Percentiles rank a stretch among this genome's conserved stretches.
These are phyloP conservation scores for Penicillium sp. DNA, from an alignment of 2,329 filamentous ascomycete species.

Conservation along the genomic window DNA sequence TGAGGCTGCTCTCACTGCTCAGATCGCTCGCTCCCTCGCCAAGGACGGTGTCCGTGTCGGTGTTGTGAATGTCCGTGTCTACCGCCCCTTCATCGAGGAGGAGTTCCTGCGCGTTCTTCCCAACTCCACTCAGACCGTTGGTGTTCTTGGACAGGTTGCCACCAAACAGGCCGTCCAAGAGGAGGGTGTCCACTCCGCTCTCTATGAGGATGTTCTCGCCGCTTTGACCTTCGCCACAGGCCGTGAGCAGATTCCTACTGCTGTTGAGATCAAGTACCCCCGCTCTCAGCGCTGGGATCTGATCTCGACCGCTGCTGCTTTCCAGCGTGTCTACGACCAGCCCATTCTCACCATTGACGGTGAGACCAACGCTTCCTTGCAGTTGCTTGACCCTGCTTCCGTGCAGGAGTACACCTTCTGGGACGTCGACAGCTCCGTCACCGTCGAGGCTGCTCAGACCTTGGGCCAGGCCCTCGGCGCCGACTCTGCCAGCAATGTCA, in stretches of 20 bases:
- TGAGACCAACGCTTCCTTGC: slow-evolving; percentile 45
- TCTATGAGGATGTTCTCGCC: slow-evolving; percentile 90
- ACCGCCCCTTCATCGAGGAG: slow-evolving; percentile 93
- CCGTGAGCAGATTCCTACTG: slow-evolving; percentile 63
- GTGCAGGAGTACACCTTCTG: slow-evolving; percentile 91
- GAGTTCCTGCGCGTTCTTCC: slow-evolving; percentile 84
- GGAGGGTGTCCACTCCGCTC: slow-evolving; percentile 73
- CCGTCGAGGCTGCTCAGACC: slow-evolving; percentile 64
- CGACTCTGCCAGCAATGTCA: slow-evolving; percentile 63
- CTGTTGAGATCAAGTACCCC: slow-evolving; percentile 88
- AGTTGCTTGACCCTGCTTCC: slow-evolving; percentile 55
- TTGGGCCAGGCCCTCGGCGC: slow-evolving; percentile 62
- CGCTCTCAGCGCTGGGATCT: slow-evolving; percentile 68
- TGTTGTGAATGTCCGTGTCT: slow-evolving; percentile 87
- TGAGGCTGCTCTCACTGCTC: slow-evolving; percentile 81
- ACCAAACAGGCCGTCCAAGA: slow-evolving; percentile 74
- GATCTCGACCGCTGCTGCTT: slow-evolving; percentile 45
- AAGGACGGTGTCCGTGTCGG: slow-evolving; percentile 77
- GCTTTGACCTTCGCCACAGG: slow-evolving; percentile 76
- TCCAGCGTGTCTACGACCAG: slow-evolving; percentile 48
- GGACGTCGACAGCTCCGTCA: slow-evolving; percentile 77
- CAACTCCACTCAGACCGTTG: slow-evolving; percentile 71
- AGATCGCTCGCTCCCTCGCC: slow-evolving; percentile 74
- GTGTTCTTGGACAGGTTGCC: slow-evolving; percentile 85
- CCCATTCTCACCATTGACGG: slow-evolving; percentile 36